These are phyloP conservation scores for Aphanomyces euteiches DNA, from an alignment of 352 stramenopile genomes.

Conservation along the genomic window DNA sequence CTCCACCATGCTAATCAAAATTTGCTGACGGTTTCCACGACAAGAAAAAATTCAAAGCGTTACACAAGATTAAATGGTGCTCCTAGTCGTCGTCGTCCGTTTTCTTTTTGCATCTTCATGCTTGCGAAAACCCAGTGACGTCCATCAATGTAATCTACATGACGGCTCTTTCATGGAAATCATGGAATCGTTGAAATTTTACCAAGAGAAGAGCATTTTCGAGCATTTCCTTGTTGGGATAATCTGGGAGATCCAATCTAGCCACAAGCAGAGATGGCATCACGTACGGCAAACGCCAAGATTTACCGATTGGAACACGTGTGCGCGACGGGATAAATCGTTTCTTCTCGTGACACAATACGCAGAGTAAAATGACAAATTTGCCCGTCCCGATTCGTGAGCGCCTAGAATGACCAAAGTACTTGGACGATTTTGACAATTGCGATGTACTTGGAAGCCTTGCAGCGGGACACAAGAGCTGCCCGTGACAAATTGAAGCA, in stretches of 20 bases:
- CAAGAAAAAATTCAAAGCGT: too few relatives aligned
- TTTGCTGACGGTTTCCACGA: too few relatives aligned
- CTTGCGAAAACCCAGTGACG: conserved; percentile 25
- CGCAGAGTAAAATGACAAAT: conserved; percentile 75
- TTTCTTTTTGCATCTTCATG: neutral
- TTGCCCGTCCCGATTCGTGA: conserved; percentile 78
- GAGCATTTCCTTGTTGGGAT: conserved; percentile 2
- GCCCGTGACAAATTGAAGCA: conserved; percentile 81
- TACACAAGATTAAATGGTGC: too few relatives aligned
- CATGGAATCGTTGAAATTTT: neutral
- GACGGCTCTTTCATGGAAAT: too few relatives aligned
- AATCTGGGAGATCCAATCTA: conserved; percentile 20
- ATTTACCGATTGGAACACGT: conserved; percentile 22
- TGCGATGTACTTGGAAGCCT: conserved; percentile 55
- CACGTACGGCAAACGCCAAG: neutral
- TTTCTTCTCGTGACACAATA: conserved; percentile 36
- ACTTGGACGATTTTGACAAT: too few relatives aligned
- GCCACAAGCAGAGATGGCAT: neutral
- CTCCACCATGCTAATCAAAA: too few relatives aligned
- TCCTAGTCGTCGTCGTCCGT: too few relatives aligned
- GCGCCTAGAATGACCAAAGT: conserved; percentile 33
- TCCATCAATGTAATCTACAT: conserved; percentile 17
- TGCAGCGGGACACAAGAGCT: conserved; percentile 75
- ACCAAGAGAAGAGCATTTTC: conserved; percentile 1
- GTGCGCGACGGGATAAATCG: conserved; percentile 19